These are phyloP conservation scores for Pythium apleroticum DNA, from an alignment of 352 stramenopile genomes.

Conservation along the genomic window DNA sequence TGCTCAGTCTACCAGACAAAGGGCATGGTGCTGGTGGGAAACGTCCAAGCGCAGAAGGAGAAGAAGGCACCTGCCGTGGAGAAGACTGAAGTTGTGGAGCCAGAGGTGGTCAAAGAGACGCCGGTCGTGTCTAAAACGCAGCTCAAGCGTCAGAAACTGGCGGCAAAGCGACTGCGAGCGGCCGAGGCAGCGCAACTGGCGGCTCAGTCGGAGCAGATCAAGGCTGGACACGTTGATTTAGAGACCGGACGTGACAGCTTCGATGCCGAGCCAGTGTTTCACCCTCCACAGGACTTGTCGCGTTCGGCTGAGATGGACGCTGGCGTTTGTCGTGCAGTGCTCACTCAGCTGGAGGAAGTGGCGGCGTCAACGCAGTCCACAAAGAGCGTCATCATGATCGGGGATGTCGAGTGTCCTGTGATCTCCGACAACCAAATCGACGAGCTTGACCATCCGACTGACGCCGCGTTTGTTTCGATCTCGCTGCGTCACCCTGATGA, in stretches of 20 bases:
- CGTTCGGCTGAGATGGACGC: conserved; percentile 41
- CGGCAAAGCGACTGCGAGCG: background rate
- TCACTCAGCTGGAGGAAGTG: conserved; percentile 58
- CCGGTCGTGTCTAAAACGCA: conserved; percentile 4
- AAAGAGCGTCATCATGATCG: conserved; percentile 46
- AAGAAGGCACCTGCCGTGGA: background rate
- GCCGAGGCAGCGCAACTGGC: conserved; percentile 9
- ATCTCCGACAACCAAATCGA: conserved; percentile 29
- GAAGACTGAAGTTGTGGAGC: background rate
- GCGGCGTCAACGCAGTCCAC: conserved; percentile 8
- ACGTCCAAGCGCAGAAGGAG: conserved; percentile 19
- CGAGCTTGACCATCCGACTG: conserved; percentile 1
- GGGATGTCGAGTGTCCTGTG: conserved; percentile 60
- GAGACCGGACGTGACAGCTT: conserved; percentile 7
- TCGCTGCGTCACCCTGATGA: background rate
- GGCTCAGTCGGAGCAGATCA: conserved; percentile 8
- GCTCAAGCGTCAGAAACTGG: conserved; percentile 13
- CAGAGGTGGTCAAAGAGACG: background rate
- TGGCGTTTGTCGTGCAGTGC: conserved; percentile 47
- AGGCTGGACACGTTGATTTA: conserved; percentile 21
- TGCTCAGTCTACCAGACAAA: conserved; percentile 44
- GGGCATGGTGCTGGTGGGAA: conserved; percentile 30
- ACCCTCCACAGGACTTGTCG: conserved; percentile 38
- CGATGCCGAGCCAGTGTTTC: conserved; percentile 36
- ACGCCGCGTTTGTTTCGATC: background rate